These are phyloP conservation scores for Davidsoniella neocaledoniae DNA, from an alignment of 2,329 filamentous ascomycete species.

Conservation along the genomic window DNA sequence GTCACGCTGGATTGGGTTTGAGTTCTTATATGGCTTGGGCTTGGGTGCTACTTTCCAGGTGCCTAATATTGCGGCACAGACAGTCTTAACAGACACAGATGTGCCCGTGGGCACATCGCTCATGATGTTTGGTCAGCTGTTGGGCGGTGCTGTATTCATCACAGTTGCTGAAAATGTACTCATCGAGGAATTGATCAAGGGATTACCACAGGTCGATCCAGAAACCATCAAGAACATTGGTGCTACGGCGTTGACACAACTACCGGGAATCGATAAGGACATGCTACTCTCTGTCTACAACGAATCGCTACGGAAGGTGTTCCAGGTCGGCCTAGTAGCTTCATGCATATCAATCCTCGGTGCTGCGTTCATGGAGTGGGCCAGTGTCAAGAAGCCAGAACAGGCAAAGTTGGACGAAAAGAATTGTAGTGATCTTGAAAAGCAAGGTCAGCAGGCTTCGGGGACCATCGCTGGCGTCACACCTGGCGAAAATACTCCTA, in stretches of 20 bases:
- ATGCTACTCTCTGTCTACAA: constrained; percentile 46
- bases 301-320: constrained; percentile 37
- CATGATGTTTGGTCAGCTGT: constrained; percentile 28
- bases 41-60: constrained; percentile 27
- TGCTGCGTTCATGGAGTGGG: constrained; percentile 43
- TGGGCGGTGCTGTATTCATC: constrained; percentile 30
- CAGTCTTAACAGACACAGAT: constrained; percentile 22
- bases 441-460: too few relatives aligned
- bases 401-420: neutral
- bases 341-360: constrained; percentile 37
- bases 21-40: constrained; percentile 29
- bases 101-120: constrained; percentile 22
- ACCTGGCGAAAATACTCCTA: too few relatives aligned
- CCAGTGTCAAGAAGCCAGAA: constrained; percentile 21
- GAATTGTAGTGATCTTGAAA: neutral
- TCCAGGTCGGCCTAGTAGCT: constrained; percentile 41
- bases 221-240: constrained; percentile 12
- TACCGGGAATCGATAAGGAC: constrained; percentile 27
- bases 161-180: constrained; percentile 30
- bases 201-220: constrained; percentile 18
- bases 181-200: constrained; percentile 23
- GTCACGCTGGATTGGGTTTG: constrained; percentile 21
- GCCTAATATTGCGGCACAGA: constrained; percentile 30
- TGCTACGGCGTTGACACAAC: constrained; percentile 14
- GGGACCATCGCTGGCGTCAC: too few relatives aligned